phyloP scores from a whole-genome alignment of 1,139 yeast species.

The Suhomyces ambrosiae region DNA sequence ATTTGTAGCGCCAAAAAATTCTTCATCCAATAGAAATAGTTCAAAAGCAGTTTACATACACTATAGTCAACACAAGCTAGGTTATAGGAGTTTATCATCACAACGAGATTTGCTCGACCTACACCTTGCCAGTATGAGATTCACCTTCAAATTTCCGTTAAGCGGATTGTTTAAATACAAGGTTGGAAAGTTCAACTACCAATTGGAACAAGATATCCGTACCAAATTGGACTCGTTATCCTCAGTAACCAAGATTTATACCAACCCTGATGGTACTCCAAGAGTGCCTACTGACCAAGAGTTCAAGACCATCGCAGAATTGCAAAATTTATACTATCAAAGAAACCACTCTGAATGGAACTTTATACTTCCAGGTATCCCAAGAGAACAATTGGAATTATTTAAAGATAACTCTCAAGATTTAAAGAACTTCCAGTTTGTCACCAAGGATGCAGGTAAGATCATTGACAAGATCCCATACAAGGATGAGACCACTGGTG shows the following conservation, averaged over 20 bases:
- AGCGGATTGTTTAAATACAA: constrained; percentile 42
- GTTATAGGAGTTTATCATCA: constrained; percentile 6
- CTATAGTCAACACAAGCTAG: constrained; percentile 11
- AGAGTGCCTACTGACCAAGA: constrained; percentile 73
- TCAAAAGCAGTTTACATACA: constrained; percentile 19
- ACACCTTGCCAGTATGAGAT: constrained; percentile 33
- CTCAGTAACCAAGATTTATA: constrained; percentile 60
- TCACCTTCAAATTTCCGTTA: constrained; percentile 47
- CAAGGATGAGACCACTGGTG: constrained; percentile 77
- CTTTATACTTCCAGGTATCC: constrained; percentile 55
- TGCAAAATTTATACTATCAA: constrained; percentile 62
- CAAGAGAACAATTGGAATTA: constrained; percentile 58
- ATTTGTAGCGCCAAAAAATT: constrained; percentile 12
- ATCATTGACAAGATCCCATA: constrained; percentile 85
- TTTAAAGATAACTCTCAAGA: constrained; percentile 66
- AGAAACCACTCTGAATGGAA: constrained; percentile 66
- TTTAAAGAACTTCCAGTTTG: constrained; percentile 61
- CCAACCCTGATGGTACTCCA: constrained; percentile 77
- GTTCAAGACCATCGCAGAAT: constrained; percentile 71
- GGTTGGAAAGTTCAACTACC: constrained; percentile 42
- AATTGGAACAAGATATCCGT: constrained; percentile 48
- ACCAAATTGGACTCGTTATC: constrained; percentile 51
- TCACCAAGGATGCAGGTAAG: constrained; percentile 61
- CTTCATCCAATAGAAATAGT: constrained; percentile 23
- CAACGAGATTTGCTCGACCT: constrained; percentile 2